These are phyloP conservation scores for Cryptosporidium bovis DNA, from an alignment of 169 alveolate species.

Conservation along the genomic window DNA sequence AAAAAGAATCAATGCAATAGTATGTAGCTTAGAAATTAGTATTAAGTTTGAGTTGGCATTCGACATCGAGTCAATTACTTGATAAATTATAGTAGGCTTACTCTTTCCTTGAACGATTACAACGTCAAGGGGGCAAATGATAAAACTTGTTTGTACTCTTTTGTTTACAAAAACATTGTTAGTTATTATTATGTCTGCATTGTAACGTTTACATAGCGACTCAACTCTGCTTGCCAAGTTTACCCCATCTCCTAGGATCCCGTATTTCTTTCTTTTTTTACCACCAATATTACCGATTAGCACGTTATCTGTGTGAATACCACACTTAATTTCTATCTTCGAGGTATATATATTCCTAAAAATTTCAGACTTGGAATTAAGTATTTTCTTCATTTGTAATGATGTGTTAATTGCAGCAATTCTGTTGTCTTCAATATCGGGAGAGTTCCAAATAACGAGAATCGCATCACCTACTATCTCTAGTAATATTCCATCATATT, in stretches of 20 bases:
- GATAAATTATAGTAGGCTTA: constrained; percentile 54
- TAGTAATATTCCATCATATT: constrained; percentile 48
- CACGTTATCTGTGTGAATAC: constrained; percentile 62
- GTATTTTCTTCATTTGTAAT: constrained; percentile 42
- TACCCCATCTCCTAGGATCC: constrained; percentile 75
- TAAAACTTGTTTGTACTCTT: constrained; percentile 8
- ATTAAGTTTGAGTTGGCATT: neutral
- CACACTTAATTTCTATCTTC: constrained; percentile 55
- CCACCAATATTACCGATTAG: constrained; percentile 75
- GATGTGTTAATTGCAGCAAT: constrained; percentile 56
- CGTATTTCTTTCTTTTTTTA: constrained; percentile 72
- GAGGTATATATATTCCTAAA: neutral
- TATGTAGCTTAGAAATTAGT: constrained; percentile 41
- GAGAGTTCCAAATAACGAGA: constrained; percentile 75
- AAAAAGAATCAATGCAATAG: constrained; percentile 46
- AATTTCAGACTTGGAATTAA: constrained; percentile 4
- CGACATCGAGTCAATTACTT: constrained; percentile 19
- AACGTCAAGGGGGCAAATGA: constrained; percentile 61
- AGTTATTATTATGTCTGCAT: constrained; percentile 50
- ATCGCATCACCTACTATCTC: constrained; percentile 76
- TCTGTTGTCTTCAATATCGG: constrained; percentile 62
- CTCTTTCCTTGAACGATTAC: constrained; percentile 62
- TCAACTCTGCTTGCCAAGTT: constrained; percentile 75
- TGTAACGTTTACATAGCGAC: constrained; percentile 47
- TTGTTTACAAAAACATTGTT: constrained; percentile 24